Evolutionary conservation across 2,329 filamentous ascomycete genomes (phyloP).

Genomic region (Diplodia sapinea): DNA sequence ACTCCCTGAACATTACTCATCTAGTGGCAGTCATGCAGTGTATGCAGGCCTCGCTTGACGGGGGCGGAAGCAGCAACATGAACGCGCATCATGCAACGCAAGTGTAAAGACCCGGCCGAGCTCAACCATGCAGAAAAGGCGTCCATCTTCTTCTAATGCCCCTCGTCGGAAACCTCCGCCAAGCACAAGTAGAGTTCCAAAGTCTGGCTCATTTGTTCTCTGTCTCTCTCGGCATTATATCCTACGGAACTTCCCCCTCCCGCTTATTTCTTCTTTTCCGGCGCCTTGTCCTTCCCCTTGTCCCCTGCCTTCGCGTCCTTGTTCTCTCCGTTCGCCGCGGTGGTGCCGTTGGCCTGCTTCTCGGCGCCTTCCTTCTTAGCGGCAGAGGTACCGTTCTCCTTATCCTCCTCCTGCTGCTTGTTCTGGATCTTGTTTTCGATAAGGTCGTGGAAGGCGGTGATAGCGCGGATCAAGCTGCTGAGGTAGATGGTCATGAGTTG

Average conservation of each 20-base stretch:
- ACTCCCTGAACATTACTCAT: not conserved
- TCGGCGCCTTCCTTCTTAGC: slow-evolving; percentile 68
- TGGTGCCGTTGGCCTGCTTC: slow-evolving; percentile 65
- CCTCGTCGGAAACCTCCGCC: not conserved
- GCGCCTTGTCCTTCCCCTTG: slow-evolving; percentile 63
- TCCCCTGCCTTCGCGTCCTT: slow-evolving; percentile 53
- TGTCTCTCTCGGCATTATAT: not conserved
- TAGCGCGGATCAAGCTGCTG: slow-evolving; percentile 93
- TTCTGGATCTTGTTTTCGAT: slow-evolving; percentile 99
- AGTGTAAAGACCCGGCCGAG: slow-evolving; percentile 6
- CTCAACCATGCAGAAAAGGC: not conserved
- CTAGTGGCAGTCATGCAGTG: not conserved
- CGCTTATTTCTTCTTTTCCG: slow-evolving; percentile 62
- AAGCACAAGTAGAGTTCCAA: not conserved
- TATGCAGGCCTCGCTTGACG: not conserved
- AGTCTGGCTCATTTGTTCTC: not conserved
- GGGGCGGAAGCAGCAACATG: not conserved
- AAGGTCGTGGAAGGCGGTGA: slow-evolving; percentile 97
- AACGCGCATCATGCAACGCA: slow-evolving; percentile 5
- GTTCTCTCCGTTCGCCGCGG: slow-evolving; percentile 41
- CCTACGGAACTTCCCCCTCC: not conserved
- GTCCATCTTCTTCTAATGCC: not conserved
- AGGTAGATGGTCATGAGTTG: slow-evolving; percentile 99
- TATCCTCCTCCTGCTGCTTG: slow-evolving; percentile 93
- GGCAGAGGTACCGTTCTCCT: slow-evolving; percentile 59